These are phyloP conservation scores for Moesziomyces globuligerus DNA, from an alignment of 1,284 basidiomycete genomes.

Conservation along the genomic window DNA sequence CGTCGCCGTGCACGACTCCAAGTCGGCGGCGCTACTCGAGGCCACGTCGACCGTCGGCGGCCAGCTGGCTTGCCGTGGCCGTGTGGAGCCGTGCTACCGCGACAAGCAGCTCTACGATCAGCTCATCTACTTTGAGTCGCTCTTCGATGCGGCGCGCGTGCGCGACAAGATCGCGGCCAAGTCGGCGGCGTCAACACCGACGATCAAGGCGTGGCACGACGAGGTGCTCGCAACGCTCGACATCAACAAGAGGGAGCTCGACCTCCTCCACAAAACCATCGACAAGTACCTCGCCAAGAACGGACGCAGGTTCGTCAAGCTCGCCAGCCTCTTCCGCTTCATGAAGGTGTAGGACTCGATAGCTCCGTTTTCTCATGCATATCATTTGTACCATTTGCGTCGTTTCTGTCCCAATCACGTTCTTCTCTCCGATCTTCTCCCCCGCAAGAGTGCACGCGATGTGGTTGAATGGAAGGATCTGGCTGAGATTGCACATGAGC, in stretches of 20 bases:
- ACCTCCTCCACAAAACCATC: slow-evolving; percentile 38
- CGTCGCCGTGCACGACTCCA: slow-evolving; percentile 47
- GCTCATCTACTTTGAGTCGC: slow-evolving; percentile 58
- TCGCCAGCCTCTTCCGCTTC: slow-evolving; percentile 59
- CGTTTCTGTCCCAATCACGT: neutral
- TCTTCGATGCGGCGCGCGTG: slow-evolving; percentile 52
- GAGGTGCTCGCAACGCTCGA: slow-evolving; percentile 40
- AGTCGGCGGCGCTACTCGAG: slow-evolving; percentile 22
- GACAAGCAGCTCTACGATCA: slow-evolving; percentile 66
- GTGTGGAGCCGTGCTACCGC: slow-evolving; percentile 41
- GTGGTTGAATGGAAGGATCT: too few species aligned
- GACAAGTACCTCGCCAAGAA: slow-evolving; percentile 59
- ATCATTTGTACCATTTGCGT: neutral
- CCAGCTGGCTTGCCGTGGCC: slow-evolving; percentile 49
- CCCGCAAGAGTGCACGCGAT: neutral
- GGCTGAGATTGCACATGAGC: too few species aligned
- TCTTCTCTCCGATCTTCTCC: neutral
- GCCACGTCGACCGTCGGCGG: slow-evolving; percentile 10
- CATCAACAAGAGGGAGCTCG: slow-evolving; percentile 34
- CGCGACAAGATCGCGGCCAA: slow-evolving; percentile 6
- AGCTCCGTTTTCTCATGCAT: neutral
- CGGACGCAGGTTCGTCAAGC: slow-evolving; percentile 60
- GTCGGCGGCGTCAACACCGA: neutral
- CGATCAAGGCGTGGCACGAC: slow-evolving; percentile 30
- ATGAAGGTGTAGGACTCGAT: slow-evolving; percentile 47